Conservation (phyloP, 2,329 filamentous ascomycete species). For the Alternaria sp. region DNA sequence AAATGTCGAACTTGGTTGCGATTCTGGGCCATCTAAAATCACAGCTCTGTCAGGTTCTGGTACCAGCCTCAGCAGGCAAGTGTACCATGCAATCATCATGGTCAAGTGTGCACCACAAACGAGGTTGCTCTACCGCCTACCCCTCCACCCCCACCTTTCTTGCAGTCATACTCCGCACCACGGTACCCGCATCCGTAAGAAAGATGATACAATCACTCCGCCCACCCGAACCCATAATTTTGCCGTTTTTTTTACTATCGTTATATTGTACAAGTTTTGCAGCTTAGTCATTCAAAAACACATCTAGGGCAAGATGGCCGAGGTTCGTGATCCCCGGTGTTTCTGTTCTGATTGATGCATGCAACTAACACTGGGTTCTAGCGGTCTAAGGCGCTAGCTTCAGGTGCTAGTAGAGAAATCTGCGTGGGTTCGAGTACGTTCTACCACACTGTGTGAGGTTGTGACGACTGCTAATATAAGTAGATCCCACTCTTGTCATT, state of each 20-base stretch:
- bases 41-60: neutral
- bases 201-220: neutral
- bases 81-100: neutral
- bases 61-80: neutral
- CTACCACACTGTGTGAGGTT: neutral
- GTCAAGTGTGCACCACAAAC: neutral
- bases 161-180: neutral
- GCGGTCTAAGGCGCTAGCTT: conserved; percentile 42
- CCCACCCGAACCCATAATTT: no score
- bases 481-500: conserved; percentile 30
- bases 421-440: conserved; percentile 36
- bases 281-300: conserved; percentile 6
- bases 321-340: neutral
- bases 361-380: neutral
- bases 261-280: neutral
- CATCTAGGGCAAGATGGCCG: conserved; percentile 21
- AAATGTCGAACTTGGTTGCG: neutral
- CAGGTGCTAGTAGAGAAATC: conserved; percentile 42
- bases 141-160: conserved; percentile 5
- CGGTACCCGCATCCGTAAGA: neutral
- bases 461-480: neutral
- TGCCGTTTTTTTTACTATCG: neutral
- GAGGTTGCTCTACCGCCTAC: neutral
- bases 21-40: neutral
- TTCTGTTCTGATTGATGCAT: no score